phyloP scores from a whole-genome alignment of 129 eudicot genomes.

The Heracleum sosnowskyi region DNA sequence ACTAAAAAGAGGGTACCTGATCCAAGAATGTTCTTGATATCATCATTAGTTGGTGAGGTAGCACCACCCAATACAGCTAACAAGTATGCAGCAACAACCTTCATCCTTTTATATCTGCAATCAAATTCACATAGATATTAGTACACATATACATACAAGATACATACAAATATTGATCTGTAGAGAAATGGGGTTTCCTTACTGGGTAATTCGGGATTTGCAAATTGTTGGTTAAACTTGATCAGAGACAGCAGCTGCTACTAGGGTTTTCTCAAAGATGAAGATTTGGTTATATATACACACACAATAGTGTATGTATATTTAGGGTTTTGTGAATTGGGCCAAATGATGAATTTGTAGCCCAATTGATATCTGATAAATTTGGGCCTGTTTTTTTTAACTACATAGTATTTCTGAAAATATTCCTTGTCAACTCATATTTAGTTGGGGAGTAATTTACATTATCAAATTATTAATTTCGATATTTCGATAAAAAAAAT shows the following conservation, averaged over 20 bases:
- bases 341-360: not conserved
- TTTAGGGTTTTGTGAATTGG: not conserved
- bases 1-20: not conserved
- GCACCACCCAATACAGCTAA: conserved; percentile 5
- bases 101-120: not conserved
- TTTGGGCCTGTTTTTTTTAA: not conserved
- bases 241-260: not conserved
- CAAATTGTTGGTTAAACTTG: not conserved
- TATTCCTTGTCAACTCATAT: too few species aligned
- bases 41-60: not conserved
- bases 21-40: conserved; percentile 7
- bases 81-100: conserved; percentile 9
- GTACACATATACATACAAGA: not conserved
- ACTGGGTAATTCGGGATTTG: not conserved
- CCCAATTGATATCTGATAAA: not conserved
- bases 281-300: not conserved
- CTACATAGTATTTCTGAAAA: not conserved
- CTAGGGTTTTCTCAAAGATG: not conserved
- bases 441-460: too few species aligned
- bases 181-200: not conserved
- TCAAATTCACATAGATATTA: not conserved
- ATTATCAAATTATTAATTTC: too few species aligned
- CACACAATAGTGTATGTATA: not conserved
- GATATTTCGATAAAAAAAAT: too few species aligned
- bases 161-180: not conserved